phyloP scores from a whole-genome alignment of 192 early-diverging fungal species.

The Entomortierella chlamydospora region DNA sequence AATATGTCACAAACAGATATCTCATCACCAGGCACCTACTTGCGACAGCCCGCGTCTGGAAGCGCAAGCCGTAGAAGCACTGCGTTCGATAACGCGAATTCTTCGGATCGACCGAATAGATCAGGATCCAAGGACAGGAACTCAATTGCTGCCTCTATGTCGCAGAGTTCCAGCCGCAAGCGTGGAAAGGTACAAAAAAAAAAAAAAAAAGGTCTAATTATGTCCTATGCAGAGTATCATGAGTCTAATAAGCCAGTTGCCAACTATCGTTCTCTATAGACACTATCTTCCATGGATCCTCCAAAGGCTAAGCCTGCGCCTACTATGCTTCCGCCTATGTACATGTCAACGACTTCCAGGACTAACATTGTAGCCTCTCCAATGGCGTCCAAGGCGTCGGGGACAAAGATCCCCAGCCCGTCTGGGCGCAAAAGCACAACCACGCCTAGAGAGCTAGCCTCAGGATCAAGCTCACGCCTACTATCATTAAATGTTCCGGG shows the following conservation, averaged over 20 bases:
- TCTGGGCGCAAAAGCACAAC: conserved; percentile 17
- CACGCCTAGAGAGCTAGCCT: conserved; percentile 1
- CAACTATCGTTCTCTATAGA: conserved; percentile 13
- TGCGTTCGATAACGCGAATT: conserved; percentile 20
- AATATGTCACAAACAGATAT: conserved; percentile 8
- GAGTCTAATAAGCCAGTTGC: no score
- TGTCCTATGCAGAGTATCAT: no score
- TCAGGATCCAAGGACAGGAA: conserved; percentile 30
- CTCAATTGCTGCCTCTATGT: conserved; percentile 14
- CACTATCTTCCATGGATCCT: conserved; percentile 39
- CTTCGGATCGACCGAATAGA: conserved; percentile 12
- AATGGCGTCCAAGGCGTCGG: conserved; percentile 18
- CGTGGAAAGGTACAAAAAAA: conserved; percentile 42
- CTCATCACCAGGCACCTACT: conserved; percentile 4
- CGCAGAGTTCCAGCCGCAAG: conserved; percentile 21
- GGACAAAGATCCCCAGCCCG: conserved; percentile 49
- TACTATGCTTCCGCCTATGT: conserved; percentile 56
- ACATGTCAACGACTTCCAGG: conserved; percentile 52
- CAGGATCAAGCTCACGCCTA: conserved; percentile 6
- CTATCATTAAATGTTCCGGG: conserved; percentile 2
- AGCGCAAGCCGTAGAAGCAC: conserved; percentile 26
- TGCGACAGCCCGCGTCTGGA: conserved; percentile 24
- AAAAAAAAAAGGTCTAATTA: no score
- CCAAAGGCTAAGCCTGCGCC: conserved; percentile 49
- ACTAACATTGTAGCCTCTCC: conserved; percentile 22